Evolutionary conservation across 2,329 filamentous ascomycete genomes (phyloP), one percentile per base, ranked within the genome.

Genomic region (Leptodontidium sp.): DNA sequence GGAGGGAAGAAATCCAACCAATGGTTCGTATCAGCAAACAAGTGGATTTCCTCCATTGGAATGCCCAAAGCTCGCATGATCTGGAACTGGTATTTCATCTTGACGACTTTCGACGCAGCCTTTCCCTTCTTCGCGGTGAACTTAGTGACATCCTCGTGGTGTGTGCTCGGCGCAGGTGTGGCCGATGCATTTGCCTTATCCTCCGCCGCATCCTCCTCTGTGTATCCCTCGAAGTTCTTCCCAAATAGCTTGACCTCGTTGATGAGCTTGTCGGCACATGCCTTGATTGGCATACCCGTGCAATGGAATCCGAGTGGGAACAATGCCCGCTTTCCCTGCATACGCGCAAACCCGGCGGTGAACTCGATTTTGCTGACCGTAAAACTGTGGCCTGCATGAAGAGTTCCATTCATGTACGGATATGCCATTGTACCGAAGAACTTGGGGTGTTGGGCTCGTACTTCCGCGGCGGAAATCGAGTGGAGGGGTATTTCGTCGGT

Each of bases 211-310:
- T 84, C 82, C 12, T 91, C 88, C 66, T 89, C 87, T 65, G 87
- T 85, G 81, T 93, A 97, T 58, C 87, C 84, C 77, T 94, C 91
- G 72, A 98, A 98, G 77, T 94, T 90, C 78, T 91, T 83, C 26
- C 96, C 96, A 77, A 98, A 99, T 82, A 91, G 85, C 81, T 93
- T 89, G 67, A 98, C 91, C 82, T 99, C 96, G 71, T 93, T 90
- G 68, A 91, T 89, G 57, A 99, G 88, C 85, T 98, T 98, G 84
- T 99, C 95, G 65, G 96, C 94, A 77, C 93, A 97, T 6, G 96
- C 94, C 82, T 98, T 98, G 85, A 99, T 99, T 57, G 94, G 94
- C 91, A 99, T 97, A 76, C 96, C 96, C 0, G 95, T 98, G 82
- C 92, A 93, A 85, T 99, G 96, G 84, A 94, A 99, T 40, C 95